Evolutionary conservation across 352 stramenopile genomes (phyloP), one percentile per base, ranked within the genome.

Genomic region (Globisporangium camurandrum): DNA sequence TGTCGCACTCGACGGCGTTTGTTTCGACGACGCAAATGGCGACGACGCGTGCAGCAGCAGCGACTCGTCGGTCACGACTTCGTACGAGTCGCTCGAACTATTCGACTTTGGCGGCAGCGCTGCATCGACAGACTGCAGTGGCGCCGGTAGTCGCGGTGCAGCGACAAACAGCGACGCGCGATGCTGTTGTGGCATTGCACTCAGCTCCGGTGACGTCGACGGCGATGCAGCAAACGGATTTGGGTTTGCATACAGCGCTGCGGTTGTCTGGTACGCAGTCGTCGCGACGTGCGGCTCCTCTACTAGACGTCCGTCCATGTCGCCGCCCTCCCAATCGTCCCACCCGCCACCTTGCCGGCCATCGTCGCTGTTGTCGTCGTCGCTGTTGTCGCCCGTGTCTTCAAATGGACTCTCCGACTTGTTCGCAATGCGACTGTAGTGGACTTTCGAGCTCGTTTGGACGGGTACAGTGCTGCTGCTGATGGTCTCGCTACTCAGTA

Each of bases 371-470:
- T 73, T 68, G n/a, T 65, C 56, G 4, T 56, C 64, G 40, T 57
- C 57, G 36, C 56, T 61, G 39, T 83, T 71, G 24, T 67, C 70
- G 40, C 82, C 72, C n/a, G n/a, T 39, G 11, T 75, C 75, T 46
- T 83, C 64, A 34, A 77, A 69, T 49, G 63, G 56, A 48, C 72
- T 63, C 34, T 82, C 71, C 16, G 66, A 59, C 27, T 53, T 51
- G 64, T 76, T 75, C 28, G 84, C 75, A 22, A 89, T 75, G 51
- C 75, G 73, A 41, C 59, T 85, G 65, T 89, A 89, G 52, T 84
- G 61, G 30, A 77, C 66, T 42, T 84, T 80, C 27, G 43, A 38
- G 43, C 43, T 49, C 26, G 20, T 39, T 4, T 8, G 9, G 3
- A 26, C 26, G 8, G 60, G 54, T 16, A 24, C 39, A n/a, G n/a